Evolutionary conservation across 495 filamentous ascomycete genomes (phyloP).

Genomic region (Xylaria cubensis): DNA sequence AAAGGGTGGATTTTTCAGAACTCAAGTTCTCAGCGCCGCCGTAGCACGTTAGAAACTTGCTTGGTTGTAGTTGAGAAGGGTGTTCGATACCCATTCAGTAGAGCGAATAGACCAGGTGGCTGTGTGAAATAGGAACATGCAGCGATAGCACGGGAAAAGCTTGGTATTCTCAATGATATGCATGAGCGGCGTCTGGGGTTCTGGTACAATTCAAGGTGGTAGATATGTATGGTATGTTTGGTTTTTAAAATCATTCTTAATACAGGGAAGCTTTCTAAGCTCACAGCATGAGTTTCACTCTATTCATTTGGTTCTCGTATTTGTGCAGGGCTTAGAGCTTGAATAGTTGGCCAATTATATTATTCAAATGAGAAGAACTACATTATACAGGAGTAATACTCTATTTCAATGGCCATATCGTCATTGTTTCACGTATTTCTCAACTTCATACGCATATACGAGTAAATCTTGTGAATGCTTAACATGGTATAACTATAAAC

Average conservation of each 20-base stretch:
- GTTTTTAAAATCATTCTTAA: constrained; percentile 27
- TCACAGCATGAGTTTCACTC: not conserved
- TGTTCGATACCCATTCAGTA: constrained; percentile 37
- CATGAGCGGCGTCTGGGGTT: constrained; percentile 43
- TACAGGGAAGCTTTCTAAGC: constrained; percentile 9
- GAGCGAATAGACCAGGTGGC: constrained; percentile 23
- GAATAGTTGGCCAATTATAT: not conserved
- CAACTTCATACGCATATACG: too few relatives aligned
- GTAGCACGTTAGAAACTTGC: constrained; percentile 37
- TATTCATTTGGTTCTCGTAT: not conserved
- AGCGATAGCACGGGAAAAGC: constrained; percentile 24
- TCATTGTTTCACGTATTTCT: too few relatives aligned
- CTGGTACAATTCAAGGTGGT: constrained; percentile 37
- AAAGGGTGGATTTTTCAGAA: constrained; percentile 92
- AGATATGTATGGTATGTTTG: constrained; percentile 38
- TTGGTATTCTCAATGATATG: constrained; percentile 35
- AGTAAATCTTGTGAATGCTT: too few relatives aligned
- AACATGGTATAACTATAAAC: too few relatives aligned
- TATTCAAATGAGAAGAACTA: not conserved
- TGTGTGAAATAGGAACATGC: constrained; percentile 19
- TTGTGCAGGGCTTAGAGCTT: not conserved
- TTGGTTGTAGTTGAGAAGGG: not conserved
- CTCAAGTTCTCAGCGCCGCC: constrained; percentile 72
- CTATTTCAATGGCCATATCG: not conserved
- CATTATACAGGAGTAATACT: not conserved